Conservation (phyloP, 2,329 filamentous ascomycete species). For the Colletotrichum sansevieriae region DNA sequence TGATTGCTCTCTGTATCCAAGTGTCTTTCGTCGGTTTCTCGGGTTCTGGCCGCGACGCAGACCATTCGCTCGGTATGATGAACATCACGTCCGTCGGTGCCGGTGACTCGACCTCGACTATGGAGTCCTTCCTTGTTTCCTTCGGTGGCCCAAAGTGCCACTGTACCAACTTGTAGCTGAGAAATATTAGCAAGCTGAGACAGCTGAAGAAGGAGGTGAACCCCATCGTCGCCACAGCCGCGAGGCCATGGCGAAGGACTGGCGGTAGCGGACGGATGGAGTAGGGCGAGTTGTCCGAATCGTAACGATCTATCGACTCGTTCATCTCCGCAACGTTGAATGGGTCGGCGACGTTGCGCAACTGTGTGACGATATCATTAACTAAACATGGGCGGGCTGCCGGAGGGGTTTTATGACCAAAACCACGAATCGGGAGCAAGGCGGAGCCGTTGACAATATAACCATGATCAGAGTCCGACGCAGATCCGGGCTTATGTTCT, state of each 20-base stretch:
- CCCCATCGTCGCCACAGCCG: conserved; percentile 53
- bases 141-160: conserved; percentile 48
- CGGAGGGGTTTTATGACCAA: conserved; percentile 27
- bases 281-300: conserved; percentile 47
- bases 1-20: conserved; percentile 45
- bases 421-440: neutral
- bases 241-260: conserved; percentile 52
- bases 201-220: conserved; percentile 54
- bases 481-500: neutral
- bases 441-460: neutral
- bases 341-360: conserved; percentile 27
- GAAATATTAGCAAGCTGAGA: conserved; percentile 49
- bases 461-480: conserved; percentile 3
- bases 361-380: conserved; percentile 23
- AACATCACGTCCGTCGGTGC: conserved; percentile 44
- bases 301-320: conserved; percentile 41
- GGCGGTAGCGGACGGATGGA: conserved; percentile 52
- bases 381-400: neutral
- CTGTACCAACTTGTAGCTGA: conserved; percentile 52
- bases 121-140: conserved; percentile 26
- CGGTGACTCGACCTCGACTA: conserved; percentile 25
- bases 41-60: conserved; percentile 43
- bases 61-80: conserved; percentile 45
- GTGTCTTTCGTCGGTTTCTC: conserved; percentile 12
- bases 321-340: conserved; percentile 42